Percentiles rank a stretch among this genome's conserved stretches.
These are phyloP conservation scores for Fusarium verrucosum DNA, from an alignment of 2,329 filamentous ascomycete genomes.

Conservation along the genomic window DNA sequence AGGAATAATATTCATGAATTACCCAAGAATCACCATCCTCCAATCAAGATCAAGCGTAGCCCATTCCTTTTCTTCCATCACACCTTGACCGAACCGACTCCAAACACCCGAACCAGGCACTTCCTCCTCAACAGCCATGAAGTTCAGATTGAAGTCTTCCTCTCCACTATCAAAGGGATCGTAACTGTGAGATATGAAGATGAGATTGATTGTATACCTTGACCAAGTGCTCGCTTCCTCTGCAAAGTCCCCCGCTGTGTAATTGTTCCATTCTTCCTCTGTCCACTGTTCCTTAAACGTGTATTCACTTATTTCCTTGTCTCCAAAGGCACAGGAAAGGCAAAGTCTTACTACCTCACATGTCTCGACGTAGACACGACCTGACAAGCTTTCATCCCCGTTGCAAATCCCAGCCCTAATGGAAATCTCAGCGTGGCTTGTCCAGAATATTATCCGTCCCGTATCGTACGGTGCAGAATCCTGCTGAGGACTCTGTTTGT, in stretches of 20 bases:
- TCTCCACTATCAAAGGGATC: background rate
- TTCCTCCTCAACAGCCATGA: background rate
- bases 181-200: background rate
- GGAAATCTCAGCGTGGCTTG: background rate
- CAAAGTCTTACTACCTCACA: too few relatives aligned
- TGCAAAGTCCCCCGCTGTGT: too few relatives aligned
- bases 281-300: too few relatives aligned
- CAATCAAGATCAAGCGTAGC: background rate
- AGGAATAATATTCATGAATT: too few relatives aligned
- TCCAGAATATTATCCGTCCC: conserved; percentile 1
- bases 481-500: background rate
- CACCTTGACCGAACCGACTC: conserved; percentile 1
- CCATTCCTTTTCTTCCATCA: conserved; percentile 1
- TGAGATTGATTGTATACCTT: background rate
- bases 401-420: background rate
- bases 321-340: too few relatives aligned
- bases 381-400: fast-evolving
- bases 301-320: too few relatives aligned
- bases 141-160: background rate
- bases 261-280: too few relatives aligned
- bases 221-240: fast-evolving
- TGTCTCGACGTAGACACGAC: background rate
- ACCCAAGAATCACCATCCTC: conserved; percentile 6
- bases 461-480: background rate
- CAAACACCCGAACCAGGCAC: background rate